phyloP scores from a whole-genome alignment of 768 basidiomycete species.

The Strobilomyces confusus region DNA sequence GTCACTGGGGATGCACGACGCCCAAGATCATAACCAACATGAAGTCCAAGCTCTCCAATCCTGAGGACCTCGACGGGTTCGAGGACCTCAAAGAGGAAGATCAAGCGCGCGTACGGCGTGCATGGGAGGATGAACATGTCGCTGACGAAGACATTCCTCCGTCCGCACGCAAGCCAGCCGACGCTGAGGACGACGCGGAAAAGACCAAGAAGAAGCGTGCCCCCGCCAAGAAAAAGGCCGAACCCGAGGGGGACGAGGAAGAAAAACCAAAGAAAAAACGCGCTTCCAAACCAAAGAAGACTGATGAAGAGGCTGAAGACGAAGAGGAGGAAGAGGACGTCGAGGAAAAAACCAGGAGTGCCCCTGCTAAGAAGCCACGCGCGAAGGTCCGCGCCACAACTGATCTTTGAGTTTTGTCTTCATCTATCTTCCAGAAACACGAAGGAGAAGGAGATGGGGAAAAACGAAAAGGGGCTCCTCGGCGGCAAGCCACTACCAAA shows the following conservation, averaged over 20 bases:
- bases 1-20: constrained; percentile 90
- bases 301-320: constrained; percentile 32
- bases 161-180: constrained; percentile 57
- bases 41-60: constrained; percentile 53
- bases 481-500: constrained; percentile 42
- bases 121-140: constrained; percentile 75
- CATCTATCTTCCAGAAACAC: constrained; percentile 25
- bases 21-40: constrained; percentile 64
- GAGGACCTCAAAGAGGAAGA: constrained; percentile 69
- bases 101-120: constrained; percentile 63
- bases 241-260: constrained; percentile 33
- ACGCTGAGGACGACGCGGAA: constrained; percentile 46
- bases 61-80: constrained; percentile 80
- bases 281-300: constrained; percentile 29
- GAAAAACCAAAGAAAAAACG: constrained; percentile 36
- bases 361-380: constrained; percentile 33
- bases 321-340: constrained; percentile 33
- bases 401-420: constrained; percentile 8
- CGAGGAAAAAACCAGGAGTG: constrained; percentile 30
- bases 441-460: constrained; percentile 32
- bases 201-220: constrained; percentile 52
- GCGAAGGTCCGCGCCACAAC: constrained; percentile 31
- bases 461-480: constrained; percentile 48
- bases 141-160: constrained; percentile 82
- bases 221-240: constrained; percentile 34